These are phyloP conservation scores for Ogataea polymorpha DNA, from an alignment of 805 yeast genomes.

Conservation along the genomic window DNA sequence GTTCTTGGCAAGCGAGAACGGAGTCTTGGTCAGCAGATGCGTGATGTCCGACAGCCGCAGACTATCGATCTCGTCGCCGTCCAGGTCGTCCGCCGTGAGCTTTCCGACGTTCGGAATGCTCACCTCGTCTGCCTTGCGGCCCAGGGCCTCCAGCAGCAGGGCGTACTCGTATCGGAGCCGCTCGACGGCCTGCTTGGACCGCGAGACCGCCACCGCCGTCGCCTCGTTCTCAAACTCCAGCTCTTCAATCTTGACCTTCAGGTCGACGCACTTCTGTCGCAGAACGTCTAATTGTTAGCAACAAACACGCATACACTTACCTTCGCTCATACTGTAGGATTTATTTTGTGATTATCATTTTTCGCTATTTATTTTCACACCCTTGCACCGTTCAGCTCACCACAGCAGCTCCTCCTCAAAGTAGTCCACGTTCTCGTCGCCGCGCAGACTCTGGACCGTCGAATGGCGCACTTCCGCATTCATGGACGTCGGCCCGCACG, in stretches of 20 bases:
- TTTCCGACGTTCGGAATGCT: slow-evolving; percentile 25
- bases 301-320: slow-evolving; percentile 8
- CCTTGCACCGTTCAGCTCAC: slow-evolving; percentile 20
- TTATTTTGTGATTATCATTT: not conserved
- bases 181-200: slow-evolving; percentile 73
- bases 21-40: slow-evolving; percentile 26
- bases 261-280: slow-evolving; percentile 66
- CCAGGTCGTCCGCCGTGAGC: slow-evolving; percentile 24
- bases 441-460: slow-evolving; percentile 29
- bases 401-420: slow-evolving; percentile 38
- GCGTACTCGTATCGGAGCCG: slow-evolving; percentile 82
- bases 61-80: slow-evolving; percentile 28
- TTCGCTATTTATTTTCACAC: slow-evolving; percentile 1
- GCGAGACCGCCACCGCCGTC: slow-evolving; percentile 68
- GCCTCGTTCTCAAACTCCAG: slow-evolving; percentile 77
- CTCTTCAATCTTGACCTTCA: slow-evolving; percentile 64
- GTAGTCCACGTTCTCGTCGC: slow-evolving; percentile 31
- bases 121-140: slow-evolving; percentile 42
- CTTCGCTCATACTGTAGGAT: slow-evolving; percentile 11
- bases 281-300: slow-evolving; percentile 25
- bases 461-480: slow-evolving; percentile 34
- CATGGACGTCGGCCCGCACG: slow-evolving; percentile 37
- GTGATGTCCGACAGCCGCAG: slow-evolving; percentile 28
- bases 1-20: slow-evolving; percentile 23
- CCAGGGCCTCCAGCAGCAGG: slow-evolving; percentile 74